Evolutionary conservation across 129 eudicot species (phyloP).

Genomic region (Artemisia argyi): DNA sequence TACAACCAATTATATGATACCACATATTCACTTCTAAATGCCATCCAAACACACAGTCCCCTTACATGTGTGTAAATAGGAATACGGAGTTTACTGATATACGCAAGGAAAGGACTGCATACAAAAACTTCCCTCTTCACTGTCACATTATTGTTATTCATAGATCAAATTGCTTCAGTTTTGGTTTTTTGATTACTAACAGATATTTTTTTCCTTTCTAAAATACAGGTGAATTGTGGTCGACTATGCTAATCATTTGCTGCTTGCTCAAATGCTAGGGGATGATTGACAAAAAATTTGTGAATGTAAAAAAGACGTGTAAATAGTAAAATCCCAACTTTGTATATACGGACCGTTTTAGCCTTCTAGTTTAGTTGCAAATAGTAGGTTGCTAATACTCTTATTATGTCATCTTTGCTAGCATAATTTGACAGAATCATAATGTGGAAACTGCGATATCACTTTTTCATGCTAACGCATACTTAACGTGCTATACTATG

Average conservation of each 20-base stretch:
- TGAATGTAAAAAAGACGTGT: slow-evolving; percentile 18
- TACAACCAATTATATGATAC: too few species aligned
- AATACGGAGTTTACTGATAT: too few species aligned
- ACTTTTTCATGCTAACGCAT: not conserved
- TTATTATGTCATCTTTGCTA: not conserved
- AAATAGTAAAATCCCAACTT: not conserved
- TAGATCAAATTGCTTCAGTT: too few species aligned
- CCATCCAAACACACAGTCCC: too few species aligned
- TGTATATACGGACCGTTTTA: slow-evolving; percentile 11
- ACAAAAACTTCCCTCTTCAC: too few species aligned
- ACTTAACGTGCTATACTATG: not conserved
- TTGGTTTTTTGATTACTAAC: not conserved
- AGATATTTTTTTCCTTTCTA: not conserved
- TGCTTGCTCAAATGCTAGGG: slow-evolving; percentile 14
- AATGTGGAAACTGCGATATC: too few species aligned
- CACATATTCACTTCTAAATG: too few species aligned
- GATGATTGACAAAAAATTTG: not conserved
- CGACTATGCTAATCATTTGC: not conserved
- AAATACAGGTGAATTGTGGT: slow-evolving; percentile 27
- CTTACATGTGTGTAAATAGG: too few species aligned
- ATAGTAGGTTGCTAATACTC: not conserved
- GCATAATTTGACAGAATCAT: not conserved
- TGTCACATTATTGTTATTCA: too few species aligned
- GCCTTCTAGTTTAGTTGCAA: not conserved
- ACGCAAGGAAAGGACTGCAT: too few species aligned